Conservation (phyloP, 352 stramenopile species). For the Pythium guiyangense region DNA sequence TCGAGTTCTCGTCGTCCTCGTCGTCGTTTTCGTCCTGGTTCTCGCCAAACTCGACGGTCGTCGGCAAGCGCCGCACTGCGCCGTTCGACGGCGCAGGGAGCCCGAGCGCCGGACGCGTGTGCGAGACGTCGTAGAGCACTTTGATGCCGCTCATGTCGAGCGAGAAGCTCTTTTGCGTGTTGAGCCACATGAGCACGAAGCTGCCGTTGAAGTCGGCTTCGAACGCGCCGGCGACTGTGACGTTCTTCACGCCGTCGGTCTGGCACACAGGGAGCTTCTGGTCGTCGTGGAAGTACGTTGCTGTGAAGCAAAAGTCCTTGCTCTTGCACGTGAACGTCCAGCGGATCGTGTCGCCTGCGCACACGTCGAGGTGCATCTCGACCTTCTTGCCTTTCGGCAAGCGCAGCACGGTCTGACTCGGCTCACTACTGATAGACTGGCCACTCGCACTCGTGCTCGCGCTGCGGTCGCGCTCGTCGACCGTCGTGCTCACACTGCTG, state of each 20-base stretch:
- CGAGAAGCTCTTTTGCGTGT: conserved; percentile 61
- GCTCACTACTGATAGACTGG: neutral
- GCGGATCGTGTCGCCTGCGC: conserved; percentile 48
- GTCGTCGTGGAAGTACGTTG: conserved; percentile 59
- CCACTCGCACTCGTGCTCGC: neutral
- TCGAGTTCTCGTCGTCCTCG: neutral
- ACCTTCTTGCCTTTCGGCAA: conserved; percentile 59
- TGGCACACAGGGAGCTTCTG: conserved; percentile 39
- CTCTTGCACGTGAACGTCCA: conserved; percentile 62
- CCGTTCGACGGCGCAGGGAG: conserved; percentile 6
- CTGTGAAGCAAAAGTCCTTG: conserved; percentile 57
- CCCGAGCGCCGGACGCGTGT: conserved; percentile 30
- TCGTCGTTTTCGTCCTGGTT: neutral
- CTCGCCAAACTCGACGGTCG: conserved; percentile 9
- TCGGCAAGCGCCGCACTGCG: neutral
- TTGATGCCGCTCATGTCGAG: conserved; percentile 60
- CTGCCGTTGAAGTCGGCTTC: conserved; percentile 51
- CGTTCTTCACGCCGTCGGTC: conserved; percentile 66
- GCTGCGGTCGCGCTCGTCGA: neutral
- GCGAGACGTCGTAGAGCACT: conserved; percentile 49
- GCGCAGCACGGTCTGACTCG: conserved; percentile 19
- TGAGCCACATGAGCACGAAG: conserved; percentile 73
- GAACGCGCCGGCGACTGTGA: conserved; percentile 42
- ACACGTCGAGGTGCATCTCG: conserved; percentile 81
- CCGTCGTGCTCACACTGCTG: neutral